phyloP scores from a whole-genome alignment of 169 alveolate species.

The Plasmodium gonderi region DNA sequence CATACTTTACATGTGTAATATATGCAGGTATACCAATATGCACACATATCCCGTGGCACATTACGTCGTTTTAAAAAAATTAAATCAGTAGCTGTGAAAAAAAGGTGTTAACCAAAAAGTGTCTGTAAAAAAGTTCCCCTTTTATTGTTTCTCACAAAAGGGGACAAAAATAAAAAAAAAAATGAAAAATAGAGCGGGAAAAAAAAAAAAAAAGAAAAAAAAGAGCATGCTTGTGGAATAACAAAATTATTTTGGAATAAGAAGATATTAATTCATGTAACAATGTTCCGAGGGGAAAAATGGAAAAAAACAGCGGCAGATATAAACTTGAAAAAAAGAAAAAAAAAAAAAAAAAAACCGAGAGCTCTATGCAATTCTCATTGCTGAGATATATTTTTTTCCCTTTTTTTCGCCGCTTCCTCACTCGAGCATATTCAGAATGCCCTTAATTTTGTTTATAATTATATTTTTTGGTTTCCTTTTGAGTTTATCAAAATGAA shows the following conservation, averaged over 20 bases:
- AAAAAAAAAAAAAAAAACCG: not conserved
- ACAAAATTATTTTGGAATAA: no score
- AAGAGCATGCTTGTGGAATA: not conserved
- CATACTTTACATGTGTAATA: no score
- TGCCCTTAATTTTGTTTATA: slow-evolving; percentile 13
- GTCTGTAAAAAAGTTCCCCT: no score
- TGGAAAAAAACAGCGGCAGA: no score
- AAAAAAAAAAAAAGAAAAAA: not conserved
- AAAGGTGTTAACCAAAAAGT: no score
- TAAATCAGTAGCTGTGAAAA: no score
- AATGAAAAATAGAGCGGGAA: not conserved
- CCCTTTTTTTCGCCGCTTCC: not conserved
- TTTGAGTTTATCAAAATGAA: slow-evolving; percentile 12
- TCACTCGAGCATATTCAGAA: slow-evolving; percentile 24
- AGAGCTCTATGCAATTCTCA: no score
- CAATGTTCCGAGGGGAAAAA: no score
- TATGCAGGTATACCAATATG: no score
- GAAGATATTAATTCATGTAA: no score
- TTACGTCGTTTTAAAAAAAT: no score
- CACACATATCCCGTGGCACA: no score
- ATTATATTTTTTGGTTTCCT: slow-evolving; percentile 22
- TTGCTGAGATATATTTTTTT: not conserved
- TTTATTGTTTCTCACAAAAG: not conserved
- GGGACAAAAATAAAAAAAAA: not conserved
- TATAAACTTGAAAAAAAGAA: not conserved